Percentiles rank a stretch among this genome's conserved stretches.
Conservation (phyloP, 257 asterid genomes). For the Petunia secreta region DNA sequence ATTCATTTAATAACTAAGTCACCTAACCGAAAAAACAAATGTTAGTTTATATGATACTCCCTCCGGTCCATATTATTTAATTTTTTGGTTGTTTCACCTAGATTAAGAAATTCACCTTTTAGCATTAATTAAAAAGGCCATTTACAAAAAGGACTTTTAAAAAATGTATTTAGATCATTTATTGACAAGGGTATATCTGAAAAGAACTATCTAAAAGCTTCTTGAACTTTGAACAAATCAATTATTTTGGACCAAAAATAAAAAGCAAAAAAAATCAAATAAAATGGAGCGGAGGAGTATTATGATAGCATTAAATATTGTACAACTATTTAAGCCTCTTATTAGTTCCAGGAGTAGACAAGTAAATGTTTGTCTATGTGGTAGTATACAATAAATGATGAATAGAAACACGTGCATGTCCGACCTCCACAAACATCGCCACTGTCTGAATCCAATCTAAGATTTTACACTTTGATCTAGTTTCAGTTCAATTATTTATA, state of each 20-base stretch:
- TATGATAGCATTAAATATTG: conserved; percentile 9
- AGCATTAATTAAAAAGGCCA: no score
- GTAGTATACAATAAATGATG: conserved; percentile 5
- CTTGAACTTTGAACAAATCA: no score
- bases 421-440: conserved; percentile 20
- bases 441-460: conserved; percentile 1
- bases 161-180: no score
- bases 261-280: no score
- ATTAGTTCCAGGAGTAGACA: background rate
- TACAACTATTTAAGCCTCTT: conserved; percentile 14
- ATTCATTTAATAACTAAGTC: background rate
- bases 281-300: background rate
- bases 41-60: background rate
- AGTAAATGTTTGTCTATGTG: conserved; percentile 33
- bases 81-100: no score
- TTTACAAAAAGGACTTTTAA: no score
- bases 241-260: no score
- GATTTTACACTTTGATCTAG: background rate
- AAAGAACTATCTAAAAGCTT: no score
- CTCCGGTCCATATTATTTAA: no score
- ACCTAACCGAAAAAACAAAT: background rate
- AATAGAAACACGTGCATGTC: conserved; percentile 13
- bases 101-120: no score
- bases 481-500: background rate
- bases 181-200: no score